phyloP scores from a whole-genome alignment of 495 filamentous ascomycete species.

The Aspergillus haitiensis region DNA sequence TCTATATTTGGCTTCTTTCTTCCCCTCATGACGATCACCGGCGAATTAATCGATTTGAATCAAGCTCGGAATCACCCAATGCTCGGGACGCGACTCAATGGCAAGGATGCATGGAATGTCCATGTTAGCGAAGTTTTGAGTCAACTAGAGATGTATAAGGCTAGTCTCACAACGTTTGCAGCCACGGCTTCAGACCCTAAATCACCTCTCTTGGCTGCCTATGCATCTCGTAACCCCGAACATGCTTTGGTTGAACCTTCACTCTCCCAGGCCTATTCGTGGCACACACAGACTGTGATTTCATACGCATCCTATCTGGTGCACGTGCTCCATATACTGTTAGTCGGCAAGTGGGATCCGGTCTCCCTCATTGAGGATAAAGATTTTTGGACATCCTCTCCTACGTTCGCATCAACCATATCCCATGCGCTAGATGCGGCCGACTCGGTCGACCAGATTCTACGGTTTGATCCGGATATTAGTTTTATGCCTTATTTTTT shows the following conservation, averaged over 20 bases:
- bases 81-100: constrained; percentile 75
- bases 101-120: constrained; percentile 74
- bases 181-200: constrained; percentile 40
- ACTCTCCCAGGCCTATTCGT: constrained; percentile 54
- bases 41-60: constrained; percentile 87
- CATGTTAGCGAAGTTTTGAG: constrained; percentile 74
- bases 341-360: constrained; percentile 86
- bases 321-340: constrained; percentile 79
- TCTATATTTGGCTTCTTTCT: constrained; percentile 92
- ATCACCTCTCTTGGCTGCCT: constrained; percentile 25
- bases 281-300: constrained; percentile 81
- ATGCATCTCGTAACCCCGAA: constrained; percentile 27
- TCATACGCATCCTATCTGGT: constrained; percentile 89
- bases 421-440: constrained; percentile 78
- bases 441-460: constrained; percentile 76
- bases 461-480: constrained; percentile 80
- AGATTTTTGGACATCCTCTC: constrained; percentile 83
- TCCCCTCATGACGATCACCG: constrained; percentile 92
- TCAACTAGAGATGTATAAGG: constrained; percentile 79
- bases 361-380: constrained; percentile 84
- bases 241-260: constrained; percentile 44
- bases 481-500: constrained; percentile 92
- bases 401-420: constrained; percentile 76
- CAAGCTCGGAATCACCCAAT: constrained; percentile 88
- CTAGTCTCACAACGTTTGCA: constrained; percentile 83